Conservation (phyloP, 306 rosid species). For the Cucurbita pepo region DNA sequence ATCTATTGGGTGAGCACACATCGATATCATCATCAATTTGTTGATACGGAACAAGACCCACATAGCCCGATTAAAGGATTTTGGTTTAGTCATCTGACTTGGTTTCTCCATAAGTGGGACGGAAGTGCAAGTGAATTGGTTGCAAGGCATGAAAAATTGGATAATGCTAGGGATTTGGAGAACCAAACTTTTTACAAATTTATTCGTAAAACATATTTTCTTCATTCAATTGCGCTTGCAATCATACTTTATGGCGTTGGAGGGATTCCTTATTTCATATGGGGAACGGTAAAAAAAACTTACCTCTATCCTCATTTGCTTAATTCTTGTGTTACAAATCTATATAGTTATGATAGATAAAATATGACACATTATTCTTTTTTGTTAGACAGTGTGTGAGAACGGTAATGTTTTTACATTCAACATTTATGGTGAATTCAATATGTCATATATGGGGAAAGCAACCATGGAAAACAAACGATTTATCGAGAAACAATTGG, state of each 20-base stretch:
- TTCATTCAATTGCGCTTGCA: not conserved
- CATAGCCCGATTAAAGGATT: not conserved
- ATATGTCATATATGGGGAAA: not conserved
- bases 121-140: too few relatives aligned
- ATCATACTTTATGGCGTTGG: not conserved
- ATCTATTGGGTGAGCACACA: slow-evolving; percentile 59
- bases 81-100: not conserved
- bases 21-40: slow-evolving; percentile 20
- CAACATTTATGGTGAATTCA: not conserved
- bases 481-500: not conserved
- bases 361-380: too few relatives aligned
- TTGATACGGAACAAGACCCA: not conserved
- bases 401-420: slow-evolving; percentile 23
- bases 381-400: slow-evolving; percentile 22
- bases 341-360: too few relatives aligned
- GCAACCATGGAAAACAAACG: not conserved
- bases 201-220: not conserved
- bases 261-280: not conserved
- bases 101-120: too few relatives aligned
- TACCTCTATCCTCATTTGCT: too few relatives aligned
- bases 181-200: not conserved
- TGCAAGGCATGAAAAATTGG: not conserved
- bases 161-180: not conserved
- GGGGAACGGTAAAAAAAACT: not conserved
- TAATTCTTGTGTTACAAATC: too few relatives aligned